Evolutionary conservation across 1,139 yeast species (phyloP), one percentile per base, ranked within the genome.

Genomic region (Taiozyma sp.): DNA sequence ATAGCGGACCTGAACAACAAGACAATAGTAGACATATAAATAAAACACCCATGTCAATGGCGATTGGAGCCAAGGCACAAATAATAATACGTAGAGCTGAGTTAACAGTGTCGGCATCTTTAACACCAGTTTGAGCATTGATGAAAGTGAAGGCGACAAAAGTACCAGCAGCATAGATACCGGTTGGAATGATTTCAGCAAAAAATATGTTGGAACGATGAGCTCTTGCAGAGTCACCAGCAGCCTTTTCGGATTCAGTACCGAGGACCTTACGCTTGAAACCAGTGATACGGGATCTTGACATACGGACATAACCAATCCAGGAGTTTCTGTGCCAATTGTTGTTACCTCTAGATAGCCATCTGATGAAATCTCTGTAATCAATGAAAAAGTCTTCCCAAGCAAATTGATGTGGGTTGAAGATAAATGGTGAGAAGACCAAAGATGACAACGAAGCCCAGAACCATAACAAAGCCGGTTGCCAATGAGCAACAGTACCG

Each of bases 291-390:
- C 98, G 88, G 45, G 99, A 89, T 80, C 99, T 86, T 21, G 96
- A 82, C 74, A 91, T 80, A 73, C 98, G 85, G 57, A 91, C 88
- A 70, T 90, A 93, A 57, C 98, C 99, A 69, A 95, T 91, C 99
- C 99, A 93, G 16, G 99, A 95, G 77, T 93, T 93, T 78, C 96
- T 87, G 75, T 95, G 99, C 93, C 97, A 93, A 72, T 91, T 89
- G 66, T 95, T 86, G 76, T 95, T 95, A 81, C 99, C 99, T 76
- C 99, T 88, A 32, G 97, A 88, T 70, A 93, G 76, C 99, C 99
- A 93, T 76, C 99, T 85, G 67, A 95, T 88, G 73, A 83, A 93
- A 71, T 93, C 99, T 73, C 99, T 88, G 83, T 95, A 93, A 71
- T 93, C 99, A 72, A 93, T 87, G 73, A 95, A 93, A 82, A 88